Percentiles rank a stretch among this genome's conserved stretches.
phyloP scores from a whole-genome alignment of 805 yeast genomes.

The Lachancea fermentati region DNA sequence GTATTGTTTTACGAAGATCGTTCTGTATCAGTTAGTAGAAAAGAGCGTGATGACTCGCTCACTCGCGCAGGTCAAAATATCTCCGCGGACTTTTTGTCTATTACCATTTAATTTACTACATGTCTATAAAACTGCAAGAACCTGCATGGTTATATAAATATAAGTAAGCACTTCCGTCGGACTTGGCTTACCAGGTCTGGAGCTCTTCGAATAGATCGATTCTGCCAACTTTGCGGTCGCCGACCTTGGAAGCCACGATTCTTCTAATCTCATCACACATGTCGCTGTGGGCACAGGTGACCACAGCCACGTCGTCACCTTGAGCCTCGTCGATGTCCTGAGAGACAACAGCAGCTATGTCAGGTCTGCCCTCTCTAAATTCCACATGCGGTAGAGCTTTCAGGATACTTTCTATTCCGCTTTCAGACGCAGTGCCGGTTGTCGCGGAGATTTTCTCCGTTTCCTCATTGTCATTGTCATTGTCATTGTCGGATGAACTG shows the following conservation, averaged over 20 bases:
- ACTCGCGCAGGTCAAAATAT: no score
- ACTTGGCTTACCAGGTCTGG: slow-evolving; percentile 45
- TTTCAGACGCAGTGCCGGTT: background rate
- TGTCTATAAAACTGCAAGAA: background rate
- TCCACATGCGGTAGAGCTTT: slow-evolving; percentile 33
- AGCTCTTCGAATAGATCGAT: slow-evolving; percentile 55
- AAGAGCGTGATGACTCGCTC: no score
- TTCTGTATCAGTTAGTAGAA: no score
- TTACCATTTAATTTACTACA: background rate
- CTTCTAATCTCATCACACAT: slow-evolving; percentile 51
- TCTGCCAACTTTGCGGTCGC: slow-evolving; percentile 33
- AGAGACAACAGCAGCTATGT: slow-evolving; percentile 33
- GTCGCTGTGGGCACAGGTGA: slow-evolving; percentile 50
- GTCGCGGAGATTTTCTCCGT: slow-evolving; percentile 3
- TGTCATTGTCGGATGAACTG: slow-evolving; percentile 7
- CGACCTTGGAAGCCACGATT: slow-evolving; percentile 34
- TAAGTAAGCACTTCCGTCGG: background rate
- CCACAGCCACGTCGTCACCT: slow-evolving; percentile 40
- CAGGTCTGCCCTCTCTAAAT: slow-evolving; percentile 44
- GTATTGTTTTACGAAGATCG: no score
- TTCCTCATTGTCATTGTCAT: slow-evolving; percentile 8
- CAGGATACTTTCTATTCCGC: slow-evolving; percentile 11
- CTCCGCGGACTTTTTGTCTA: background rate
- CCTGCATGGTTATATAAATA: no score
- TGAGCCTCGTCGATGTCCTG: slow-evolving; percentile 35